A percentile compares a stretch with the other conserved stretches of the same genome.
Evolutionary conservation across 2,329 filamentous ascomycete genomes (phyloP).

Genomic region (Metarhizium anisopliae): DNA sequence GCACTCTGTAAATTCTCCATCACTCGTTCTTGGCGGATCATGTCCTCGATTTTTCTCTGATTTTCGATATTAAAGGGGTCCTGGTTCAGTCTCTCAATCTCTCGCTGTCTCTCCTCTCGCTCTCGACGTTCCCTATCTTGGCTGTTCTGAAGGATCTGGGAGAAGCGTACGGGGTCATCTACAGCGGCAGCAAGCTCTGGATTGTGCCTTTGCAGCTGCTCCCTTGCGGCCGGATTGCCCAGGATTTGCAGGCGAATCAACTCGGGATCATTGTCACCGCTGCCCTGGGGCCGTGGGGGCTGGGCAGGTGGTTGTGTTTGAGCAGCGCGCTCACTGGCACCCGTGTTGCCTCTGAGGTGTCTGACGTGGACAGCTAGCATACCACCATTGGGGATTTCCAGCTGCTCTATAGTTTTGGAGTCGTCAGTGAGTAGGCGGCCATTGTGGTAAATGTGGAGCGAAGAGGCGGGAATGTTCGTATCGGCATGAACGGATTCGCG

Average conservation of each 20-base stretch:
- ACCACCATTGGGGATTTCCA: conserved; percentile 77
- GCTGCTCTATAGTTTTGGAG: conserved; percentile 69
- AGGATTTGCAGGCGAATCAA: conserved; percentile 74
- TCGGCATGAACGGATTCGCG: conserved; percentile 86
- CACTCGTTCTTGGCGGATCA: conserved; percentile 89
- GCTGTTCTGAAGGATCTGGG: conserved; percentile 59
- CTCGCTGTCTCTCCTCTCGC: conserved; percentile 68
- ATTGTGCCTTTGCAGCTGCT: conserved; percentile 60
- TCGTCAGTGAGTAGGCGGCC: conserved; percentile 72
- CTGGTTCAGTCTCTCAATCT: conserved; percentile 78
- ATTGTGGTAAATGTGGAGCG: conserved; percentile 86
- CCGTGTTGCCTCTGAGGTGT: conserved; percentile 42
- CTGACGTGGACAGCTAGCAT: conserved; percentile 83
- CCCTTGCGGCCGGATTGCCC: conserved; percentile 64
- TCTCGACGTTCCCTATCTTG: conserved; percentile 62
- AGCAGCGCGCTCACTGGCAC: conserved; percentile 4
- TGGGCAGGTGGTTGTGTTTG: conserved; percentile 19
- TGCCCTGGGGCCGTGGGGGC: conserved; percentile 22
- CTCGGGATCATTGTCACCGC: conserved; percentile 59
- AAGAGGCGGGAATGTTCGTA: conserved; percentile 58
- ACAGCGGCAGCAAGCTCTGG: conserved; percentile 70
- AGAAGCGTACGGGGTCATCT: conserved; percentile 68
- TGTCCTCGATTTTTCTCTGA: conserved; percentile 88
- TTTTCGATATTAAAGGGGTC: conserved; percentile 93
- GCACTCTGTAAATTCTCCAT: conserved; percentile 94